Percentiles rank a stretch among this genome's conserved stretches.
These are phyloP conservation scores for Vigna nakashimae DNA, from an alignment of 306 rosid genomes.

Conservation along the genomic window DNA sequence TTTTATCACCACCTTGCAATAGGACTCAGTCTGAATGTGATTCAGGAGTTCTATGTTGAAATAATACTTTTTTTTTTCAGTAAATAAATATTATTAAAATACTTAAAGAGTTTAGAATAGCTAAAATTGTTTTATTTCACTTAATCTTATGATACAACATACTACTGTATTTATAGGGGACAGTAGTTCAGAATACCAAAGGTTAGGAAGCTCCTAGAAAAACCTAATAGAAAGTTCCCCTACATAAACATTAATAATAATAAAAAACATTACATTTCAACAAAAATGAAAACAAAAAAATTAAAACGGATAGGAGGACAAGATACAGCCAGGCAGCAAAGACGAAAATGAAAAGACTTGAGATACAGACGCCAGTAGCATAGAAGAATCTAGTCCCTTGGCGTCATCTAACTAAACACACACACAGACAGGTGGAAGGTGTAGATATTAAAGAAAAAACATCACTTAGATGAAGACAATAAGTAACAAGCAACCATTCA, in stretches of 20 bases:
- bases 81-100: neutral
- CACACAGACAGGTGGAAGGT: neutral
- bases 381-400: neutral
- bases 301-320: neutral
- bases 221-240: too few relatives aligned
- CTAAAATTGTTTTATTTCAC: too few relatives aligned
- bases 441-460: neutral
- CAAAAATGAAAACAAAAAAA: neutral
- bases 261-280: too few relatives aligned
- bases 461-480: neutral
- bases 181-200: too few relatives aligned
- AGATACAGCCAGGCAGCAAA: neutral
- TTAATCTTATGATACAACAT: too few relatives aligned
- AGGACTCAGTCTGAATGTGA: slow-evolving; percentile 15
- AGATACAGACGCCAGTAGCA: neutral
- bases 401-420: neutral
- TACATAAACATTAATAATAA: too few relatives aligned
- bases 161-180: too few relatives aligned
- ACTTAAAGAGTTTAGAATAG: too few relatives aligned
- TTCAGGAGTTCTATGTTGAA: slow-evolving; percentile 13
- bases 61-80: neutral
- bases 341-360: neutral
- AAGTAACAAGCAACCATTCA: neutral
- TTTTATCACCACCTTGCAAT: neutral
- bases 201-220: too few relatives aligned